Conservation (phyloP, 2,329 filamentous ascomycete species). For the Fusarium annulatum region DNA sequence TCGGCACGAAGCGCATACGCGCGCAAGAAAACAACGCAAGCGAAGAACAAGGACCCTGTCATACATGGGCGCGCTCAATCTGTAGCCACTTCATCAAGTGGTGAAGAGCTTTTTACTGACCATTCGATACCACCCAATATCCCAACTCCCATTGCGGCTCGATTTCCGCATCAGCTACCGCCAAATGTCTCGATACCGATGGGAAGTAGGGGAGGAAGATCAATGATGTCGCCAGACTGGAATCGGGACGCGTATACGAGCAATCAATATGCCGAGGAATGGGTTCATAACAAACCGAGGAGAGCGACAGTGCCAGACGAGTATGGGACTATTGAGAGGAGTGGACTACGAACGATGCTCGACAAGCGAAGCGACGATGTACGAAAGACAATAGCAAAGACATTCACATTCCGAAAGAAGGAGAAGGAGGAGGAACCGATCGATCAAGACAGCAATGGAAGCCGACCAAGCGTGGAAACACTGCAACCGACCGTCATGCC, state of each 20-base stretch:
- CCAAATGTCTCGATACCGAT: slow-evolving; percentile 4
- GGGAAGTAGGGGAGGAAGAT: slow-evolving; percentile 1
- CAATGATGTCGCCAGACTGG: slow-evolving; percentile 33
- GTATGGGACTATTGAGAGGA: slow-evolving; percentile 65
- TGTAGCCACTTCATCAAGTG: slow-evolving; percentile 50
- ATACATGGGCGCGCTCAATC: slow-evolving; percentile 50
- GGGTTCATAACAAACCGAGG: slow-evolving; percentile 56
- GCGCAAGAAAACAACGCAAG: slow-evolving; percentile 67
- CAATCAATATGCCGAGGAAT: slow-evolving; percentile 53
- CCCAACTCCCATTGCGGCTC: slow-evolving; percentile 56
- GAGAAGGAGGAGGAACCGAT: slow-evolving; percentile 53
- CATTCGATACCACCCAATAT: slow-evolving; percentile 49
- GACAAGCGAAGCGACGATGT: slow-evolving; percentile 68
- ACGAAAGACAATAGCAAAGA: slow-evolving; percentile 63
- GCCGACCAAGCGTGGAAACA: slow-evolving; percentile 39
- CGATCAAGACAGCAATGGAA: slow-evolving; percentile 29
- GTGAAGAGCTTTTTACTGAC: slow-evolving; percentile 55
- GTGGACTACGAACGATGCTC: slow-evolving; percentile 61
- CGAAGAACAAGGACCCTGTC: slow-evolving; percentile 49
- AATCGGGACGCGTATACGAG: slow-evolving; percentile 38
- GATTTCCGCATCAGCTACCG: slow-evolving; percentile 51
- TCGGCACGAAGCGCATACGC: slow-evolving; percentile 69
- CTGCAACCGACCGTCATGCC: slow-evolving; percentile 28
- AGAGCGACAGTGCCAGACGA: slow-evolving; percentile 59
- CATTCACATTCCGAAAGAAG: slow-evolving; percentile 62